Evolutionary conservation across 1,284 basidiomycete species (phyloP).

Genomic region (Leccinum angustisporum): DNA sequence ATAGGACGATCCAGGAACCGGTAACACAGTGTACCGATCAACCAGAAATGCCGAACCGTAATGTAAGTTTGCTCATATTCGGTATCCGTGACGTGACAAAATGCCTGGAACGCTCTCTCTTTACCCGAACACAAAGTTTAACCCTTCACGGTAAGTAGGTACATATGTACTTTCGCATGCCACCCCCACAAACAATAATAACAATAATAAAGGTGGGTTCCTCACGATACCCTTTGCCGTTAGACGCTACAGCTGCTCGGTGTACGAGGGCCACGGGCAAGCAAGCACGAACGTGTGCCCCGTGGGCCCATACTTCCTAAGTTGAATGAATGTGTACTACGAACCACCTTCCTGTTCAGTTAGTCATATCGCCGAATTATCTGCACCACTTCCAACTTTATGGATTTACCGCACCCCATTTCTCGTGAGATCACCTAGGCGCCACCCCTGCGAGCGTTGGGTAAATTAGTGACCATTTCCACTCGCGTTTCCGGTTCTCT

Average conservation of each 20-base stretch:
- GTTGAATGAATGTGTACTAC: neutral
- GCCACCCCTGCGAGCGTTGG: slow-evolving; percentile 6
- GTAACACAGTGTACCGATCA: slow-evolving; percentile 18
- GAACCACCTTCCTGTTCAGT: slow-evolving; percentile 8
- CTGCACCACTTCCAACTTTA: slow-evolving; percentile 11
- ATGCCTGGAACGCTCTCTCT: neutral
- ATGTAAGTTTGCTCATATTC: slow-evolving; percentile 21
- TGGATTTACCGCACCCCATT: slow-evolving; percentile 20
- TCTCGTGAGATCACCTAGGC: slow-evolving; percentile 20
- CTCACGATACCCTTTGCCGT: neutral
- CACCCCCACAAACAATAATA: slow-evolving; percentile 4
- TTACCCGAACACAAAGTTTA: slow-evolving; percentile 8
- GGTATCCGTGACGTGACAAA: slow-evolving; percentile 22
- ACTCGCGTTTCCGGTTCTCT: neutral
- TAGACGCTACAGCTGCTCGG: neutral
- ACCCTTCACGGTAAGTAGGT: slow-evolving; percentile 5
- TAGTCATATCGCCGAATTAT: slow-evolving; percentile 25
- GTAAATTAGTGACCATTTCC: neutral
- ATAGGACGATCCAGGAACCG: slow-evolving; percentile 34
- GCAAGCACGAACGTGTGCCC: slow-evolving; percentile 6
- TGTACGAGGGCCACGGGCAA: slow-evolving; percentile 5
- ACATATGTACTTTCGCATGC: slow-evolving; percentile 1
- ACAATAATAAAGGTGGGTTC: neutral
- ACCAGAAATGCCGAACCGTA: slow-evolving; percentile 18
- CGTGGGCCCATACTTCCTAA: slow-evolving; percentile 6